Evolutionary conservation across 441 rosid genomes (phyloP).

Genomic region (Raphanus hybrid): DNA sequence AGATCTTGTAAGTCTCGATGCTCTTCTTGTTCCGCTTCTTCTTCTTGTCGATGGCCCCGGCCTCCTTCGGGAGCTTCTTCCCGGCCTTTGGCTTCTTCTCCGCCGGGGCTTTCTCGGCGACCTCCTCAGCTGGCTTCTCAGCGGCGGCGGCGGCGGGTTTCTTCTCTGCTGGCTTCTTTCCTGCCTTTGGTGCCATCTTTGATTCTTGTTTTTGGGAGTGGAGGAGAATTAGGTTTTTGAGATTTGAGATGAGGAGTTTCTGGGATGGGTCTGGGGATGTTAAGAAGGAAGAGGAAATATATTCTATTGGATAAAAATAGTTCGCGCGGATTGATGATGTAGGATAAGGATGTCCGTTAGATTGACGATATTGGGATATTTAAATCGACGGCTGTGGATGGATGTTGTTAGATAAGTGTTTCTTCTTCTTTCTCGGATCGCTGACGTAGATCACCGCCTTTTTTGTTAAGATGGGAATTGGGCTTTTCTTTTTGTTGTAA

Average conservation of each 20-base stretch:
- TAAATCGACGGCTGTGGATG: constrained; percentile 9
- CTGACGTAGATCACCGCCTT: constrained; percentile 1
- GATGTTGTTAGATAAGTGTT: not conserved
- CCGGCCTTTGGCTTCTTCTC: constrained; percentile 71
- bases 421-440: constrained; percentile 35
- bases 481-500: too few species aligned
- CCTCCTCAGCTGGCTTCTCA: constrained; percentile 51
- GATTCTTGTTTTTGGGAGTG: not conserved
- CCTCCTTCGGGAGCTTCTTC: constrained; percentile 62
- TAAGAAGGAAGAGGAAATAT: not conserved
- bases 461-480: too few species aligned
- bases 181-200: constrained; percentile 44
- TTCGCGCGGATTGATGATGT: constrained; percentile 20
- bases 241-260: not conserved
- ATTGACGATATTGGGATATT: not conserved
- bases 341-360: not conserved
- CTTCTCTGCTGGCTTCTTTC: constrained; percentile 57
- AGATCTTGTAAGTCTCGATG: constrained; percentile 66
- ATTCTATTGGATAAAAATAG: not conserved
- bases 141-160: constrained; percentile 52
- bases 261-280: not conserved
- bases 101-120: constrained; percentile 56
- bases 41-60: constrained; percentile 54
- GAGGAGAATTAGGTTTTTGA: not conserved
- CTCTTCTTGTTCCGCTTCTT: constrained; percentile 60